These are phyloP conservation scores for Phytophthora aleatoria DNA, from an alignment of 352 stramenopile species.

Conservation along the genomic window DNA sequence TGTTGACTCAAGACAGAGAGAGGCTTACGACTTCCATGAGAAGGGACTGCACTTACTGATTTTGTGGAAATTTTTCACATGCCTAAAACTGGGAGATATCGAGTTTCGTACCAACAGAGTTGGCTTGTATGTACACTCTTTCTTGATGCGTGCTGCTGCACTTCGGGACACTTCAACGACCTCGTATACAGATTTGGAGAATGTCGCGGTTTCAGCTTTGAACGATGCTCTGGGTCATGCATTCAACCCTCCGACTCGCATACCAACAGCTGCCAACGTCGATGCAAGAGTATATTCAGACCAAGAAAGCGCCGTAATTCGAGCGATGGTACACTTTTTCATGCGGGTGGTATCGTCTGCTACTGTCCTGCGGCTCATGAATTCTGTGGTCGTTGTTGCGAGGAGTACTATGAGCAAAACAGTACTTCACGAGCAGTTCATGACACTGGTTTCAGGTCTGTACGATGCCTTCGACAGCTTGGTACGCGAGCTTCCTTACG, in stretches of 20 bases:
- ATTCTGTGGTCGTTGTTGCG: neutral
- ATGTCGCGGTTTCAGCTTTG: neutral
- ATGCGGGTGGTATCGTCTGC: neutral
- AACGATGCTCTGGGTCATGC: neutral
- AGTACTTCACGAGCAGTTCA: neutral
- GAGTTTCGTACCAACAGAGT: neutral
- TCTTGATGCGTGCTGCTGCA: slow-evolving; percentile 6
- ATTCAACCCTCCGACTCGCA: neutral
- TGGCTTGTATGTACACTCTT: neutral
- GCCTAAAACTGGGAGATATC: slow-evolving; percentile 1
- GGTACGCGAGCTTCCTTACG: neutral
- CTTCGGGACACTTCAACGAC: neutral
- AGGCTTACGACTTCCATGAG: neutral
- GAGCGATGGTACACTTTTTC: neutral
- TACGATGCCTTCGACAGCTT: slow-evolving; percentile 4
- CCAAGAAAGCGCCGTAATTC: neutral
- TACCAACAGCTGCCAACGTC: neutral
- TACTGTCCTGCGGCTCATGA: neutral
- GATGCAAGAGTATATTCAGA: neutral
- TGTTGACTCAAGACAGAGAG: too few relatives aligned
- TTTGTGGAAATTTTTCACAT: slow-evolving; percentile 17
- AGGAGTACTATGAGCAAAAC: neutral
- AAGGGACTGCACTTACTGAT: slow-evolving; percentile 22
- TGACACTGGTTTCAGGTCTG: slow-evolving; percentile 1
- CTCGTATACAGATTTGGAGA: neutral